Conservation (phyloP, 345 rosid species). For the Eucalyptus lansdowneana region DNA sequence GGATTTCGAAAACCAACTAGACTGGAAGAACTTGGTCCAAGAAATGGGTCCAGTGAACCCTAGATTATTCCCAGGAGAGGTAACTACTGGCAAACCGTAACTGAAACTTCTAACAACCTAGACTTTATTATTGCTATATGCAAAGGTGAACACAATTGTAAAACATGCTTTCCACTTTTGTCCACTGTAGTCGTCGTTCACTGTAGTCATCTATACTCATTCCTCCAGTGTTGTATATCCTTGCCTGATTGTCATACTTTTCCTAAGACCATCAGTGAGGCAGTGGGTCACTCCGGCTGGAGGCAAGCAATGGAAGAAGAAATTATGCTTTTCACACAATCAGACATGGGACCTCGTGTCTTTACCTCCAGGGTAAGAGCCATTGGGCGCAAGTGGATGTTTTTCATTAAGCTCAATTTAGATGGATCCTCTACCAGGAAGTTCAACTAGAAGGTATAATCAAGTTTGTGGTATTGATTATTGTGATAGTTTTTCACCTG, state of each 20-base stretch:
- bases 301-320: neutral
- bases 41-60: neutral
- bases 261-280: neutral
- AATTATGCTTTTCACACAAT: neutral
- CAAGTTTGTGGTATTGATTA: neutral
- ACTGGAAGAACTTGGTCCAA: neutral
- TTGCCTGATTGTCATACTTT: neutral
- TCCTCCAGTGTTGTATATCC: neutral
- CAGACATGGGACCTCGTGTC: neutral
- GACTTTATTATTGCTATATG: neutral
- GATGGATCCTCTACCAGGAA: neutral
- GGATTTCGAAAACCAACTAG: neutral
- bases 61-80: neutral
- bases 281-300: neutral
- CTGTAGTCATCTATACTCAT: neutral
- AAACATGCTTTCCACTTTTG: neutral
- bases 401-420: neutral
- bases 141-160: neutral
- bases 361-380: neutral
- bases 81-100: neutral
- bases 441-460: neutral
- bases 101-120: neutral
- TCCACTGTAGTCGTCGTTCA: neutral
- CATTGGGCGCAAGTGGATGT: neutral
- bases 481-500: neutral